Conservation (phyloP, 2,329 filamentous ascomycete genomes). For the Fusarium nanum region DNA sequence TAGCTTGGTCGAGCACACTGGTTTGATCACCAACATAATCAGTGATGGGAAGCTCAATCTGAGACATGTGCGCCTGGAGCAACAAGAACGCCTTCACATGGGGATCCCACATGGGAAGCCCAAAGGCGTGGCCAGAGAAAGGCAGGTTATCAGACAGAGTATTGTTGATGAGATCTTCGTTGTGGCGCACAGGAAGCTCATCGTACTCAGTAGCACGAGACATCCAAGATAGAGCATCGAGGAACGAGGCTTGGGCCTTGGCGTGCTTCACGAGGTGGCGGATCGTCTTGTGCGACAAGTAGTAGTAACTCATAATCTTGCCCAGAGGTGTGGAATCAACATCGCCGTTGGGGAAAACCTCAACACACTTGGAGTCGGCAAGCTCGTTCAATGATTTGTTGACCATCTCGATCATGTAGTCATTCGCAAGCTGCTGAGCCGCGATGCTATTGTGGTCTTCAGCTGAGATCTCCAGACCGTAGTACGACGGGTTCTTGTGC, state of each 20-base stretch:
- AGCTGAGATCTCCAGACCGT: conserved; percentile 91
- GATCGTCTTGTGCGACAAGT: conserved; percentile 94
- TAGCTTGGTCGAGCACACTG: conserved; percentile 91
- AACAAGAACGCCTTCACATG: conserved; percentile 96
- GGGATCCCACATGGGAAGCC: conserved; percentile 96
- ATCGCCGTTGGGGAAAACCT: conserved; percentile 85
- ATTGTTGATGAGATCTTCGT: conserved; percentile 96
- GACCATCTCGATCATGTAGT: conserved; percentile 94
- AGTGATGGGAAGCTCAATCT: conserved; percentile 90
- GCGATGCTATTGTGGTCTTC: conserved; percentile 90
- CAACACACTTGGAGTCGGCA: conserved; percentile 84
- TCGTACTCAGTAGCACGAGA: conserved; percentile 94
- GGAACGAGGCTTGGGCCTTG: conserved; percentile 79
- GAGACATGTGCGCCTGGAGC: conserved; percentile 93
- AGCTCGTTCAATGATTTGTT: conserved; percentile 86
- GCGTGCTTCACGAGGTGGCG: conserved; percentile 83
- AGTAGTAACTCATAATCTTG: conserved; percentile 99
- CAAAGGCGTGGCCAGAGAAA: conserved; percentile 67
- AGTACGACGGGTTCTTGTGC: conserved; percentile 98
- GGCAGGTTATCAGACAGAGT: conserved; percentile 87
- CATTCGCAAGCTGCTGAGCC: conserved; percentile 88
- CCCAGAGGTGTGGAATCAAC: conserved; percentile 91
- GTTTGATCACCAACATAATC: conserved; percentile 97
- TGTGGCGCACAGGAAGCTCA: conserved; percentile 96
- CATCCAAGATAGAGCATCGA: conserved; percentile 91